These are phyloP conservation scores for Leishmania braziliensis DNA, from an alignment of 208 protist genomes.

Conservation along the genomic window DNA sequence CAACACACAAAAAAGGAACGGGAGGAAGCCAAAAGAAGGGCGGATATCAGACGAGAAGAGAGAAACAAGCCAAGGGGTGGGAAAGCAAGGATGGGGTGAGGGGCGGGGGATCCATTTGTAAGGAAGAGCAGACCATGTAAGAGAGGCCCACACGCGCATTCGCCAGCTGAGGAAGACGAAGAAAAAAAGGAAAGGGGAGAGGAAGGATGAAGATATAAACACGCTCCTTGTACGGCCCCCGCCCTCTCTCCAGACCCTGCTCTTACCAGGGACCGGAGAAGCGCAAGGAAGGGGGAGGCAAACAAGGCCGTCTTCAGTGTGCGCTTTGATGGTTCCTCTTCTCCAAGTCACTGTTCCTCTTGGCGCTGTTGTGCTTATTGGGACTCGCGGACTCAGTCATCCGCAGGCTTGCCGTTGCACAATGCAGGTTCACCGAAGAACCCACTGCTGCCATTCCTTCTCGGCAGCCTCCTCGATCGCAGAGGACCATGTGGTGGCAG, in stretches of 20 bases:
- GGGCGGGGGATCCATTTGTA: neutral
- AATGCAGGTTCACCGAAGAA: slow-evolving; percentile 13
- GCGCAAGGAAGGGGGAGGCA: slow-evolving; percentile 5
- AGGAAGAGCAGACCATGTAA: neutral
- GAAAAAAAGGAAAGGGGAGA: slow-evolving; percentile 14
- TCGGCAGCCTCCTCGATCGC: slow-evolving; percentile 32
- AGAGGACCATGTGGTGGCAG: slow-evolving; percentile 20
- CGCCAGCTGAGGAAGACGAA: neutral
- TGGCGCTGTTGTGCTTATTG: neutral
- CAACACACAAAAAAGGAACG: neutral
- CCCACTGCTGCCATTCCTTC: slow-evolving; percentile 40
- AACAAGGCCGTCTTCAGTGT: neutral
- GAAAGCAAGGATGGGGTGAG: neutral
- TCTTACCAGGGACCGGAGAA: neutral
- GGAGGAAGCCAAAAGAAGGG: neutral
- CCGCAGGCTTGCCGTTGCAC: slow-evolving; percentile 19
- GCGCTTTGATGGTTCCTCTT: neutral
- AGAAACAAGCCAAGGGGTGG: neutral
- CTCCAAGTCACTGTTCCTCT: neutral
- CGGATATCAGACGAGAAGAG: neutral
- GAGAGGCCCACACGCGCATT: neutral
- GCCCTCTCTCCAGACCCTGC: neutral
- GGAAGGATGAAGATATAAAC: neutral
- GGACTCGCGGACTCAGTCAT: neutral
- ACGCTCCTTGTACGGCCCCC: neutral